Evolutionary conservation across 768 basidiomycete genomes (phyloP).

Genomic region (Lactarius quietus): DNA sequence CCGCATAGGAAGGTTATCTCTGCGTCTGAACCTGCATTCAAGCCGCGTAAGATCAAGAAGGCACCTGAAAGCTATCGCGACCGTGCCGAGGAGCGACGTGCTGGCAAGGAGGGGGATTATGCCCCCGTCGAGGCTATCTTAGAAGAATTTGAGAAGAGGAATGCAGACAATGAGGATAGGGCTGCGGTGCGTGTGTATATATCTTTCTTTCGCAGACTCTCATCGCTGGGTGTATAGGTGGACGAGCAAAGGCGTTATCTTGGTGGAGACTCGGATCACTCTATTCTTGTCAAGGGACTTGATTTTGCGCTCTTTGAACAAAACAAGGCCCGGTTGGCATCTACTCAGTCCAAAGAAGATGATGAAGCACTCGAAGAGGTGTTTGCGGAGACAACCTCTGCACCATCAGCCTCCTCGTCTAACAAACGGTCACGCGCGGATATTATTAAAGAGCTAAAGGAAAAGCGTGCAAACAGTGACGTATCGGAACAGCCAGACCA

Average conservation of each 20-base stretch:
- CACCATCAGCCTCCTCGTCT: constrained; percentile 30
- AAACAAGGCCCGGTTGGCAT: constrained; percentile 62
- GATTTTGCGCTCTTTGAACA: constrained; percentile 85
- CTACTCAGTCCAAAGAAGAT: constrained; percentile 50
- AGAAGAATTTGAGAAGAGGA: constrained; percentile 73
- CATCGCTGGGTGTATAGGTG: constrained; percentile 41
- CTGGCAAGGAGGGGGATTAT: constrained; percentile 66
- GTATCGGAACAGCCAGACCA: constrained; percentile 23
- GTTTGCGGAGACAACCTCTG: constrained; percentile 47
- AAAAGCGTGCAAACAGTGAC: constrained; percentile 40
- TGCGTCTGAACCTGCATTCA: constrained; percentile 63
- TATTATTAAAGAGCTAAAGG: constrained; percentile 68
- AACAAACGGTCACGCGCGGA: constrained; percentile 80
- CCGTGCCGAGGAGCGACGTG: constrained; percentile 69
- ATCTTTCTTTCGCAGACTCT: background rate
- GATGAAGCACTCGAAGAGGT: constrained; percentile 81
- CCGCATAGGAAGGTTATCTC: constrained; percentile 43
- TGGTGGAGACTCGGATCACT: constrained; percentile 82
- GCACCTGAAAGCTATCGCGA: constrained; percentile 59
- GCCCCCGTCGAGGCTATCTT: constrained; percentile 76
- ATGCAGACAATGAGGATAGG: constrained; percentile 55
- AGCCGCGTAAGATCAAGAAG: constrained; percentile 72
- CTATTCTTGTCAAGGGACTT: constrained; percentile 85
- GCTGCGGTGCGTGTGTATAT: constrained; percentile 46
- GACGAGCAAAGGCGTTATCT: constrained; percentile 74